Base-by-base conservation (phyloP, 2,329 filamentous ascomycete genomes). In the Parasarocladium wereldwijsianum region DNA sequence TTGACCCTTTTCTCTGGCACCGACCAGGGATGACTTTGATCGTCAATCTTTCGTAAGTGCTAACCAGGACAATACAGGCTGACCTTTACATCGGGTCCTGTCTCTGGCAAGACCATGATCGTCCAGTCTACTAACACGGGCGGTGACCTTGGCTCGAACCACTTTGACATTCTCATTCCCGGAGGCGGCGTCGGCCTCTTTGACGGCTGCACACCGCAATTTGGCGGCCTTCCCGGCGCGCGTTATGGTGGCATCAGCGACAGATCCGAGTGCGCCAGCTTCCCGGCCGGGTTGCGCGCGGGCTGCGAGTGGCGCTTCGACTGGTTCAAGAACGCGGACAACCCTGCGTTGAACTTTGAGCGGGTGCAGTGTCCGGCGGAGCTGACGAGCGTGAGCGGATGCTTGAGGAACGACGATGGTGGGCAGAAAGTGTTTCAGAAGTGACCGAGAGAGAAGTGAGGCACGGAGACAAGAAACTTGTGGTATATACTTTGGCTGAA, bases 121-220 rank as follows among this genome's bases (percentile, higher is more conserved):
- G 62, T 77, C 11, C 72, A 77, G 44, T 65, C 67, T 7, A 73
- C 67, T 19, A 76, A 76, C 47, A 76, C 70, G 2, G 71, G 70
- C 17, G 57, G 55, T 13, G 70, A 74, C 43, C 51, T 74, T 6
- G 57, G 56, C 24, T 41, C 44, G 18, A 71, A 72, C 43, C 70
- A 75, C 37, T 75, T 74, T 41, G 69, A 75, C 49, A 43, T 75
- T 13, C 43, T 58, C 50, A 64, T 67, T 17, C 64, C 63, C 3
- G 67, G 67, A 11, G 67, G 68, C 33, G 68, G 69, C 17, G 59
- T 51, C 13, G 69, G 69, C 27, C 55, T 62, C 34, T 70, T 62
- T 42, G 59, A 69, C 35, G 66, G 56, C 18, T 71, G 66, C 46
- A 52, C 49, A 0, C 45, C 50, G 7, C 52, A 70, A 50, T 71